phyloP scores from a whole-genome alignment of 176 grass and related monocot genomes.

The Ensete ventricosum region DNA sequence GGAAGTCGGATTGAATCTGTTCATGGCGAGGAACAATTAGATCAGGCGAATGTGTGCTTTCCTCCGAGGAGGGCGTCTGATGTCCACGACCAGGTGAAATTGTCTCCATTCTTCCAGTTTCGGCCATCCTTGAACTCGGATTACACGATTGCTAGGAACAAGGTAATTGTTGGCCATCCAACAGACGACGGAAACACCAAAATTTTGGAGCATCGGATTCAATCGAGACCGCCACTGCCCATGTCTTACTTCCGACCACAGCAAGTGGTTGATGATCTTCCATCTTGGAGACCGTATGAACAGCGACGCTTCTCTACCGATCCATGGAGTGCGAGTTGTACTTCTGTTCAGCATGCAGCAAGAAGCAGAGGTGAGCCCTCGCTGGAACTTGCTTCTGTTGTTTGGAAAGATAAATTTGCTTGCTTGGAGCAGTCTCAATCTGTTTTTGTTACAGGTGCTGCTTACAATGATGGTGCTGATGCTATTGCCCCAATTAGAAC shows the following conservation, averaged over 20 bases:
- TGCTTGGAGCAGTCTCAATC: conserved; percentile 10
- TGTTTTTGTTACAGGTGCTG: conserved; percentile 39
- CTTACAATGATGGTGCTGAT: conserved; percentile 37
- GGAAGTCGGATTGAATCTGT: background rate
- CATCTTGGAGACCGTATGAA: background rate
- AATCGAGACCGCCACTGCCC: background rate
- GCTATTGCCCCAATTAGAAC: conserved; percentile 36
- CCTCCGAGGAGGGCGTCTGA: conserved; percentile 19
- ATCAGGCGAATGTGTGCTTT: background rate
- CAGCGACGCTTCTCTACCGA: background rate
- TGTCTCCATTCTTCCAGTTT: conserved; percentile 43
- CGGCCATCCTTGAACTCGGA: conserved; percentile 2
- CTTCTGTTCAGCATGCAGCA: conserved; percentile 1
- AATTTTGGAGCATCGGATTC: background rate
- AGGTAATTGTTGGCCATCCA: conserved; percentile 9
- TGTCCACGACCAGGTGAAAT: conserved; percentile 8
- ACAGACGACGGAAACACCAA: background rate
- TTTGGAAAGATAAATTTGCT: background rate
- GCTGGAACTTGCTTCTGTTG: background rate
- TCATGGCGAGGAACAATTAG: background rate
- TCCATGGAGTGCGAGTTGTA: background rate
- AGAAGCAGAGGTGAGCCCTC: background rate
- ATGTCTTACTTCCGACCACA: background rate
- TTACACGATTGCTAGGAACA: conserved; percentile 5
- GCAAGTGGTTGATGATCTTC: background rate